phyloP scores from a whole-genome alignment of 2,329 filamentous ascomycete species.

The Fusarium pseudoanthophilum region DNA sequence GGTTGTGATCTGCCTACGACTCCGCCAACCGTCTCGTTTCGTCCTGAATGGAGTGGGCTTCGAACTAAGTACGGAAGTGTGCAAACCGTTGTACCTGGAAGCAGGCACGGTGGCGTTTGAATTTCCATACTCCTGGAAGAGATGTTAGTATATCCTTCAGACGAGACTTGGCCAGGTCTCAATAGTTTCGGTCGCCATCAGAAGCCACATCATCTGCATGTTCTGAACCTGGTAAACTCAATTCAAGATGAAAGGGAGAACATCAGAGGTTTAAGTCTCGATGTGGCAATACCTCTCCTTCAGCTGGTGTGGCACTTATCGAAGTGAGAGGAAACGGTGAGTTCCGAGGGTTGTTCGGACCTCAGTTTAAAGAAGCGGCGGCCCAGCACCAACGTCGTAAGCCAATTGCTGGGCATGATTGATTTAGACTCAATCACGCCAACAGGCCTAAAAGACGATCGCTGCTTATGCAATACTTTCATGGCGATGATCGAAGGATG shows the following conservation, averaged over 20 bases:
- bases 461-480: not conserved
- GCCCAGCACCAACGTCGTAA: not conserved
- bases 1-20: not conserved
- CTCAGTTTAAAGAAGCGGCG: not conserved
- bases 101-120: constrained; percentile 40
- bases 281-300: constrained; percentile 27
- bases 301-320: constrained; percentile 25
- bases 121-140: constrained; percentile 29
- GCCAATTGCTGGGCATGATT: not conserved
- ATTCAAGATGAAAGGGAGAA: constrained; percentile 3
- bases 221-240: constrained; percentile 14
- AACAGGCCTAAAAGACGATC: not conserved
- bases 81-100: constrained; percentile 26
- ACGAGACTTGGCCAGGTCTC: constrained; percentile 21
- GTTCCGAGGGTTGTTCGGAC: constrained; percentile 5
- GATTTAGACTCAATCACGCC: constrained; percentile 3
- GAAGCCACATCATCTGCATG: constrained; percentile 24
- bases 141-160: constrained; percentile 11
- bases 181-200: constrained; percentile 17
- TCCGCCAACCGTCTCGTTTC: not conserved
- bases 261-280: constrained; percentile 12
- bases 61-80: not conserved
- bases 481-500: not conserved
- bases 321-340: constrained; percentile 18
- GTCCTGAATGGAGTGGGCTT: not conserved